phyloP scores from a whole-genome alignment of 129 eudicot species.

The Centrapalus pauciflorus region DNA sequence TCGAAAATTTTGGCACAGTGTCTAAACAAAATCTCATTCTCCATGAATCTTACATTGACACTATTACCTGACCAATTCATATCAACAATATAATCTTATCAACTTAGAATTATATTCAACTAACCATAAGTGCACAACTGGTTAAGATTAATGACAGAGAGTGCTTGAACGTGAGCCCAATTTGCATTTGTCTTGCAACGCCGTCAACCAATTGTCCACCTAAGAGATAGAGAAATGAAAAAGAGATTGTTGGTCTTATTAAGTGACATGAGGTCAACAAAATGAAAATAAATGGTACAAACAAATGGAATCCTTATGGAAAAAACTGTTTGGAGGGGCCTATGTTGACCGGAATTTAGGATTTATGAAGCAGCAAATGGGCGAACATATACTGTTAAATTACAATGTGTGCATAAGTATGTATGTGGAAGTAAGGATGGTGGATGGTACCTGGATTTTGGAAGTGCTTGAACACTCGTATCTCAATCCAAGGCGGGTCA shows the following conservation, averaged over 20 bases:
- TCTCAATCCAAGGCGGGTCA: conserved; percentile 76
- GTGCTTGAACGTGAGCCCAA: conserved; percentile 24
- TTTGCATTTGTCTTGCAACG: conserved; percentile 56
- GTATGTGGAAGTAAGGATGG: neutral
- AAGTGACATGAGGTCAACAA: neutral
- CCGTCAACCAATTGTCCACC: conserved; percentile 81
- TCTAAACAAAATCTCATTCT: neutral
- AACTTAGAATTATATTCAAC: conserved; percentile 4
- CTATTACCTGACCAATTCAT: neutral
- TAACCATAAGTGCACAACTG: conserved; percentile 6
- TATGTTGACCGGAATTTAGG: no score
- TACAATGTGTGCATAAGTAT: neutral
- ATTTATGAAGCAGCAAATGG: neutral
- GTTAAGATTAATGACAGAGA: neutral
- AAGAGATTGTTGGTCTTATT: neutral
- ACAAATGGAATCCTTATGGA: neutral
- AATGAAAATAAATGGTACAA: neutral
- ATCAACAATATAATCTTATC: conserved; percentile 9
- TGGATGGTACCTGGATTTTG: conserved; percentile 56
- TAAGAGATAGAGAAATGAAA: conserved; percentile 14
- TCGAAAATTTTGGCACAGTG: neutral
- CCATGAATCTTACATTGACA: neutral
- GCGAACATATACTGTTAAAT: neutral
- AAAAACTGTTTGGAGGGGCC: no score
- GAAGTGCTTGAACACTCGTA: conserved; percentile 82